Conservation (phyloP, 2,329 filamentous ascomycete species). For the Fusarium nelsonii region DNA sequence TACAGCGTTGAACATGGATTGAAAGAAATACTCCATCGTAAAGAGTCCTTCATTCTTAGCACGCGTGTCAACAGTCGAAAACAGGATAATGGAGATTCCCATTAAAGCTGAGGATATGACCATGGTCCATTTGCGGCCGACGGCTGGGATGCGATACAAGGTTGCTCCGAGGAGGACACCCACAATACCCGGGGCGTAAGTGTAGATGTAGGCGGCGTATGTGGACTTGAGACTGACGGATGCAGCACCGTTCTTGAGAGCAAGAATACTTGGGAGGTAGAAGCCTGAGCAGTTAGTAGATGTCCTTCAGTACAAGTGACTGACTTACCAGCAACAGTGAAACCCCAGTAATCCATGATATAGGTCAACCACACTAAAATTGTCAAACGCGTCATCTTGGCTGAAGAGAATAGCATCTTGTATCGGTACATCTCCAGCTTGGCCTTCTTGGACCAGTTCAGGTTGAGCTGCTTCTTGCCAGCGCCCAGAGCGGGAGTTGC, state of each 20-base stretch:
- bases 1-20: conserved; percentile 55
- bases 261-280: conserved; percentile 63
- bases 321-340: conserved; percentile 53
- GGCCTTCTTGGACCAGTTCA: conserved; percentile 31
- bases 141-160: conserved; percentile 55
- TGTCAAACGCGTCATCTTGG: conserved; percentile 53
- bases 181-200: conserved; percentile 64
- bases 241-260: conserved; percentile 62
- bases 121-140: conserved; percentile 59
- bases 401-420: conserved; percentile 52
- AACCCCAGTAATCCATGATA: conserved; percentile 56
- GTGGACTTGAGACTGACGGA: conserved; percentile 59
- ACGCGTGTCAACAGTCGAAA: conserved; percentile 56
- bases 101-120: conserved; percentile 59
- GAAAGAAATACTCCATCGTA: conserved; percentile 60
- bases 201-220: conserved; percentile 66
- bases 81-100: conserved; percentile 61
- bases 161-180: conserved; percentile 62
- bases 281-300: conserved; percentile 44
- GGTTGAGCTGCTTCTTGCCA: conserved; percentile 28
- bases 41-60: conserved; percentile 56
- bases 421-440: conserved; percentile 45
- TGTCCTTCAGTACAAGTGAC: no score
- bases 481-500: conserved; percentile 31
- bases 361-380: conserved; percentile 55